These are phyloP conservation scores for Trichophyton simii DNA, from an alignment of 2,329 filamentous ascomycete species.

Conservation along the genomic window DNA sequence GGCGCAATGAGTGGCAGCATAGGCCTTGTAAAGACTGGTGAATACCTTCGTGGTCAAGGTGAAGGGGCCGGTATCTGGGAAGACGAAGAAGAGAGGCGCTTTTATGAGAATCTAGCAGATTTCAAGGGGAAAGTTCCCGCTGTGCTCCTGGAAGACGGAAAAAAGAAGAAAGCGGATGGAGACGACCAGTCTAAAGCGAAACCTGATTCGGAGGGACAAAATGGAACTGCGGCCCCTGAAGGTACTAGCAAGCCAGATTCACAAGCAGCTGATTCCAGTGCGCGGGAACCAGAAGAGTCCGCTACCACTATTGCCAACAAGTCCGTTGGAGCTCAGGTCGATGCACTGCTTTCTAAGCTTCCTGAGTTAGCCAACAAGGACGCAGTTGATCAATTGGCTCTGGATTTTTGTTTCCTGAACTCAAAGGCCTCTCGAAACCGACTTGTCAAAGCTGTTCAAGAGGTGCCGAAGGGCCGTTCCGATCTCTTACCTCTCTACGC, in stretches of 20 bases:
- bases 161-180: conserved; percentile 76
- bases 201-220: conserved; percentile 36
- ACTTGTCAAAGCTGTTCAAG: conserved; percentile 81
- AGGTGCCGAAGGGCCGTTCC: conserved; percentile 84
- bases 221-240: conserved; percentile 31
- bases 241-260: conserved; percentile 21
- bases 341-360: conserved; percentile 74
- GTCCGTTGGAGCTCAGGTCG: conserved; percentile 92
- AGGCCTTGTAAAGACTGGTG: conserved; percentile 83
- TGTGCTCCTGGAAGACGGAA: conserved; percentile 83
- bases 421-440: conserved; percentile 95
- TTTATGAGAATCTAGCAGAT: conserved; percentile 94
- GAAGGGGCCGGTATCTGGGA: conserved; percentile 96
- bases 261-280: conserved; percentile 36
- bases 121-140: conserved; percentile 90
- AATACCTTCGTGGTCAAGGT: conserved; percentile 79
- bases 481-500: conserved; percentile 85
- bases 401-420: conserved; percentile 96
- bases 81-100: conserved; percentile 92
- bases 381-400: conserved; percentile 75
- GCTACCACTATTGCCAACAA: conserved; percentile 96
- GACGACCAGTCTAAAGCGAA: conserved; percentile 79
- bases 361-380: conserved; percentile 89
- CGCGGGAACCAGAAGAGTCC: conserved; percentile 57
- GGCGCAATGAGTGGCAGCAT: conserved; percentile 61